Evolutionary conservation across 495 filamentous ascomycete genomes (phyloP), one percentile per base, ranked within the genome.

Genomic region (Daldinia vernicosa): DNA sequence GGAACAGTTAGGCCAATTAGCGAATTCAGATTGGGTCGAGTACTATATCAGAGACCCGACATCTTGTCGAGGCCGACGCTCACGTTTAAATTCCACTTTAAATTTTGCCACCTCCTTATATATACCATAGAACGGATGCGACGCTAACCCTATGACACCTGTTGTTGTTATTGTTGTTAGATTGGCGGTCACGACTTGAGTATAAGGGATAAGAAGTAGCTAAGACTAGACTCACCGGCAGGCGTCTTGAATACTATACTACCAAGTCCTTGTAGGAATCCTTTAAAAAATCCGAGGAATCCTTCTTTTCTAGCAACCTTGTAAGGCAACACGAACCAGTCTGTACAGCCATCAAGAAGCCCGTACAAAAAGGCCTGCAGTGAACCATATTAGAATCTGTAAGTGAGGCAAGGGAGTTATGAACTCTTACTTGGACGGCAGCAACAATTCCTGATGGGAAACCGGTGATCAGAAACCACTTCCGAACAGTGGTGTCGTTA

Each of bases 401-500:
- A 1, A 32, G 1, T 6, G 5, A 2, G 17, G 9, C 5, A 30
- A 5, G 11, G 11, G 19, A 19, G 9, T n/a, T 26, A 28, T 11
- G 30, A 19, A 17, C 22, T 4, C 76, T 45, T 54, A 86, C 84
- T 71, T 80, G 77, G 24, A 82, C 81, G n/a, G 84, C 84, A 27
- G 82, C 84, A 37, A 80, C 82, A 17, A 89, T 75, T 1, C 87
- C 88, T 27, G 83, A 87, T 45, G 82, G 79, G 26, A 91, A 63
- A 19, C 86, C 88, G 6, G 85, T 86, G 1, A 92, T 86, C 56
- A 84, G 85, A 9, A 87, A 87, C n/a, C 77, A 80, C 33, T 82
- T 79, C 53, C 85, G 81, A 1, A 92, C 89, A 62, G 81, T 89
- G 0, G 83, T 81, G 59, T 90, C 89, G n/a, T 88, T 82, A 56